These are phyloP conservation scores for Royoungia palumana DNA, from an alignment of 768 basidiomycete genomes.

Conservation along the genomic window DNA sequence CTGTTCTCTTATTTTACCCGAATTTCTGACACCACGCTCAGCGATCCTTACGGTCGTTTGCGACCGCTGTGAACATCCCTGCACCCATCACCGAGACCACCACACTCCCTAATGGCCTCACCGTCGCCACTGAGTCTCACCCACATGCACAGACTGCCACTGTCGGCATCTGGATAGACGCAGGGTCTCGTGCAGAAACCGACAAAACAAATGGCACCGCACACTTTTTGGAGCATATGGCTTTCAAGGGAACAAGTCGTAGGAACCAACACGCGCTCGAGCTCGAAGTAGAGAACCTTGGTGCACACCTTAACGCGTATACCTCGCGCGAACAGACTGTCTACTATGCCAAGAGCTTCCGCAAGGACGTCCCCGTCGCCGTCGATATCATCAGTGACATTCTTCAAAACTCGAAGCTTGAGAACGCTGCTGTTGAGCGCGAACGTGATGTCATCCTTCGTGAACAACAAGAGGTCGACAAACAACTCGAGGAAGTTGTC, in stretches of 20 bases:
- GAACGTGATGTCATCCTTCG: conserved; percentile 95
- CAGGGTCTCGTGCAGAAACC: conserved; percentile 95
- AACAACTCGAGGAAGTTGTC: conserved; percentile 96
- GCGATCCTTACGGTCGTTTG: conserved; percentile 66
- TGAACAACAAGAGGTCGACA: conserved; percentile 99
- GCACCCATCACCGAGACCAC: conserved; percentile 86
- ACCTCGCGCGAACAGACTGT: conserved; percentile 99
- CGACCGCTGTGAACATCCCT: conserved; percentile 62
- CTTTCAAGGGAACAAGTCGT: conserved; percentile 91
- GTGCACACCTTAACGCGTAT: conserved; percentile 96
- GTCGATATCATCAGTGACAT: conserved; percentile 99
- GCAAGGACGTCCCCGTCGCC: conserved; percentile 84
- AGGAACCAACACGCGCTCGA: conserved; percentile 89
- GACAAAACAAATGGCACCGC: conserved; percentile 94
- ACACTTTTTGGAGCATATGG: conserved; percentile 99
- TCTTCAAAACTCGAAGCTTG: conserved; percentile 94
- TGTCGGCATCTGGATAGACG: conserved; percentile 99
- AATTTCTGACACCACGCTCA: conserved; percentile 19
- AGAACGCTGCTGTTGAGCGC: conserved; percentile 81
- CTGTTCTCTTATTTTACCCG: not conserved
- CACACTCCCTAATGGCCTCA: conserved; percentile 91
- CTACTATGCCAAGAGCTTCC: conserved; percentile 98
- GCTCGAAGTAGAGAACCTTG: conserved; percentile 96
- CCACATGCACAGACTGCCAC: conserved; percentile 93
- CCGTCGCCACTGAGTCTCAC: conserved; percentile 89